Evolutionary conservation across 495 filamentous ascomycete species (phyloP), one percentile per base, ranked within the genome.

Genomic region (Lasiosphaeria hispida): DNA sequence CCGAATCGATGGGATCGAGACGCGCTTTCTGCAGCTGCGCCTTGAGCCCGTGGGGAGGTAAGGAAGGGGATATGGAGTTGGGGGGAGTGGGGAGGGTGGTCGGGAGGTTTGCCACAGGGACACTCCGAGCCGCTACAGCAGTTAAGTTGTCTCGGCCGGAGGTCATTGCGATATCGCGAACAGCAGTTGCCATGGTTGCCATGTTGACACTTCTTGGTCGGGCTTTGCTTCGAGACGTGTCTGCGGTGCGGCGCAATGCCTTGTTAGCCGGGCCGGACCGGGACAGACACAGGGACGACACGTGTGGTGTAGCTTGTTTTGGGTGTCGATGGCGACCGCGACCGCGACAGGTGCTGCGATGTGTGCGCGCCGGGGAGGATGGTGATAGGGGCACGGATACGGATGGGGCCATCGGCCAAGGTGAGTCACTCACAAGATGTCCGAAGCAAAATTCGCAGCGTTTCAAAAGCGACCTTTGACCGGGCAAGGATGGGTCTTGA

Each of bases 31-130:
- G 74, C 76, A 72, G 80, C 74, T 82, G 80, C 63, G 78, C 73
- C 64, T 84, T 85, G 66, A 89, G 86, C 64, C 83, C 86, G 59
- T 92, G 91, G 44, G 94, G 89, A 63, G 89, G 86, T 50, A 97
- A 83, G 52, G 84, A 86, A 34, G 93, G 94, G 38, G 93, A 97
- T 71, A 97, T 92, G 68, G 94, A 97, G 76, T 95, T 95, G 52
- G 93, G 93, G 66, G 93, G 93, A 74, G 93, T 97, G 49, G 87
- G 92, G 63, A 97, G 85, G 68, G 72, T 53, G 90, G 63, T 95
- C 84, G 70, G 76, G 80, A 75, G 73, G 81, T 74, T 74, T 60
- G 79, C 72, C 77, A 76, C 77, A 82, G 71, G 80, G 72, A 74
- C 83, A 67, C 64, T 80, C 77, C 75, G 75, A 74, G 71, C 84